Percentiles rank a stretch among this genome's conserved stretches.
Conservation (phyloP, 2,329 filamentous ascomycete species). For the Penicillium janthinellum region DNA sequence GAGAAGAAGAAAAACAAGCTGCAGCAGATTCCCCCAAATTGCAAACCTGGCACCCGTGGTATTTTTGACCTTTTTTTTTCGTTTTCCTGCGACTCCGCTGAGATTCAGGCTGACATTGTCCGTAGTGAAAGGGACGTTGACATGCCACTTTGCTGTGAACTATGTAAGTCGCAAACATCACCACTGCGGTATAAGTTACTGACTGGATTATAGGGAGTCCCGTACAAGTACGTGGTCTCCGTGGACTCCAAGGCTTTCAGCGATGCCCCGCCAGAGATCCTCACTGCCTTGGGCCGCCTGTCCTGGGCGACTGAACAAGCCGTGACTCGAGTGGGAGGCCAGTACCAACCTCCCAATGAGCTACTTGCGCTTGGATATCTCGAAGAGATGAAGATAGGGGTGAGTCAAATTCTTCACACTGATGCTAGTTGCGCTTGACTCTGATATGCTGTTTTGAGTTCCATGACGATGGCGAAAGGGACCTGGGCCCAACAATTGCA, state of each 20-base stretch:
- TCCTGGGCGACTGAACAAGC: slow-evolving; percentile 55
- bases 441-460: background rate
- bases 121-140: slow-evolving; percentile 42
- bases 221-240: slow-evolving; percentile 61
- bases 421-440: background rate
- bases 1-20: background rate
- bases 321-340: slow-evolving; percentile 30
- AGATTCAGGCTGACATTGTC: background rate
- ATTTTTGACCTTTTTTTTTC: background rate
- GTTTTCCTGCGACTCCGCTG: background rate
- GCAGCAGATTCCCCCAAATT: background rate
- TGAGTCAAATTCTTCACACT: slow-evolving; percentile 25
- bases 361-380: slow-evolving; percentile 59
- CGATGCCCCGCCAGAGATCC: slow-evolving; percentile 46
- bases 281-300: slow-evolving; percentile 51
- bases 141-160: slow-evolving; percentile 53
- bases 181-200: background rate
- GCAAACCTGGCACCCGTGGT: background rate
- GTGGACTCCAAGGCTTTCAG: slow-evolving; percentile 48
- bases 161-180: slow-evolving; percentile 38
- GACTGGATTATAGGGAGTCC: slow-evolving; percentile 50
- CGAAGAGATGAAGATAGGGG: slow-evolving; percentile 56
- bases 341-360: slow-evolving; percentile 55
- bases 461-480: slow-evolving; percentile 61
- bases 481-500: slow-evolving; percentile 58